A percentile compares a stretch with the other conserved stretches of the same genome.
Evolutionary conservation across 345 rosid genomes (phyloP).

Genomic region (Citrus trifoliata): DNA sequence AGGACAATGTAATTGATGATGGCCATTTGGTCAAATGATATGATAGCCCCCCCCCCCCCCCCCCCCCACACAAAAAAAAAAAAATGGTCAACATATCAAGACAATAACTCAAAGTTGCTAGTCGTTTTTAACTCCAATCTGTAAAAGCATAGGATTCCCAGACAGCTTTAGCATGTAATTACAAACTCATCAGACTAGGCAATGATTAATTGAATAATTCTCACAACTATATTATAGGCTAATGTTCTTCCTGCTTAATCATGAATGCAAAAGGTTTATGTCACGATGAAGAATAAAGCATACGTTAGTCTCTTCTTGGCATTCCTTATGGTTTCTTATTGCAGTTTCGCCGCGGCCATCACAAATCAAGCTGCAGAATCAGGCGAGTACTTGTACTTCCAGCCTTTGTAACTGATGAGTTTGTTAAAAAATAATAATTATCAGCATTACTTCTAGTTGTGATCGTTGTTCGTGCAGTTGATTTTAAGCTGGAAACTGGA

Average conservation of each 20-base stretch:
- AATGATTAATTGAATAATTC: slow-evolving; percentile 15
- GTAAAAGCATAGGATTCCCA: slow-evolving; percentile 30
- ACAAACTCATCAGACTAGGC: slow-evolving; percentile 20
- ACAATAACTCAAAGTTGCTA: slow-evolving; percentile 5
- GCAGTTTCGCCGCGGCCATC: slow-evolving; percentile 1
- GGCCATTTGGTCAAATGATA: background rate
- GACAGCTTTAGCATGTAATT: slow-evolving; percentile 14
- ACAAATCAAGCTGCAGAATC: slow-evolving; percentile 8
- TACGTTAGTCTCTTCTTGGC: slow-evolving; percentile 5
- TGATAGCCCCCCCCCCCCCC: background rate
- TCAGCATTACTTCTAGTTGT: background rate
- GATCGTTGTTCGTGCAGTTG: slow-evolving; percentile 1
- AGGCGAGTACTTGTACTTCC: slow-evolving; percentile 9
- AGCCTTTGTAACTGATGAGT: background rate
- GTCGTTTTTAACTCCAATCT: background rate
- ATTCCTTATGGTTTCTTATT: slow-evolving; percentile 13
- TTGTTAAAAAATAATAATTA: no score
- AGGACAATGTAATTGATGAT: background rate
- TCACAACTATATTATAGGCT: no score
- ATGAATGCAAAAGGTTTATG: background rate
- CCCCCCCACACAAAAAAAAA: background rate
- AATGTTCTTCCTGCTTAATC: no score
- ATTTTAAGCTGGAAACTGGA: background rate
- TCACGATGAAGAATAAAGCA: slow-evolving; percentile 18
- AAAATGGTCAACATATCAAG: slow-evolving; percentile 18